Evolutionary conservation across 225 moss, liverwort and hornwort species (phyloP).

Genomic region (Marchantia paleacea): DNA sequence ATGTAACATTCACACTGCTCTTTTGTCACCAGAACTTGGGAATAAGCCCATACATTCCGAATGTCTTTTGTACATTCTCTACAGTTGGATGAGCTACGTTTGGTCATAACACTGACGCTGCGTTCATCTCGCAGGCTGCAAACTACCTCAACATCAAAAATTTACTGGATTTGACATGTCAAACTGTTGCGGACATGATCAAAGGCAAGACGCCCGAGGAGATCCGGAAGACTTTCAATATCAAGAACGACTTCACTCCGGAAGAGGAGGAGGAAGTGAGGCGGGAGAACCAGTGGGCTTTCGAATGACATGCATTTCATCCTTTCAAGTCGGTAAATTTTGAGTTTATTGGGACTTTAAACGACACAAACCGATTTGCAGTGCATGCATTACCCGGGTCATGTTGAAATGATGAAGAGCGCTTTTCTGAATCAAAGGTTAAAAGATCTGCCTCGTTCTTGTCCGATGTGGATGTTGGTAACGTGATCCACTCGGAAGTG

Average conservation of each 20-base stretch:
- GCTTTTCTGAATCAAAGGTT: neutral
- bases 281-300: constrained; percentile 51
- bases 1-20: neutral
- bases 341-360: neutral
- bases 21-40: neutral
- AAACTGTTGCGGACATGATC: constrained; percentile 53
- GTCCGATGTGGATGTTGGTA: neutral
- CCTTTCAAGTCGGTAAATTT: neutral
- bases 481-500: neutral
- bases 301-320: constrained; percentile 19
- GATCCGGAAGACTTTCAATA: constrained; percentile 53
- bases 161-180: constrained; percentile 44
- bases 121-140: constrained; percentile 25
- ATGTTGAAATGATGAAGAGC: neutral
- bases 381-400: neutral
- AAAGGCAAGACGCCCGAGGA: constrained; percentile 52
- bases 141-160: constrained; percentile 45
- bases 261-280: constrained; percentile 51
- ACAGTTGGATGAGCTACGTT: neutral
- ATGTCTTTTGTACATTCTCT: neutral
- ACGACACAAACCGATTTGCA: neutral
- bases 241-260: constrained; percentile 47
- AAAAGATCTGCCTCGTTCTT: neutral
- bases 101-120: neutral
- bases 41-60: neutral